These are phyloP conservation scores for Papiliotrema flavescens DNA, from an alignment of 1,284 basidiomycete genomes.

Conservation along the genomic window DNA sequence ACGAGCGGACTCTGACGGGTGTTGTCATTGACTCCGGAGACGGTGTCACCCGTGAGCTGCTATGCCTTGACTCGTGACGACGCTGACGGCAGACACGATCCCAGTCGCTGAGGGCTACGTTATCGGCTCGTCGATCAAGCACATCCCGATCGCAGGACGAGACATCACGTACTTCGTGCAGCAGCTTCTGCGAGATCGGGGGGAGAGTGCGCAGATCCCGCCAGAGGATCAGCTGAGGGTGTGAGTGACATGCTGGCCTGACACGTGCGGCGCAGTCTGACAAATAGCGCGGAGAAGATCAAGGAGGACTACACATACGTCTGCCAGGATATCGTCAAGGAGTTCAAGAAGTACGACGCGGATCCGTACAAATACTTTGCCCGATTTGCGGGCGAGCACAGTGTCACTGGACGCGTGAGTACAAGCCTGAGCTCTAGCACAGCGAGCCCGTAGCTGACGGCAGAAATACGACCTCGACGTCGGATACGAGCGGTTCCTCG, in stretches of 20 bases:
- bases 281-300: constrained; percentile 70
- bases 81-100: constrained; percentile 44
- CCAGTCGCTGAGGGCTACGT: constrained; percentile 87
- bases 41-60: constrained; percentile 76
- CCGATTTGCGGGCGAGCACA: constrained; percentile 87
- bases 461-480: constrained; percentile 89
- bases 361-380: constrained; percentile 97
- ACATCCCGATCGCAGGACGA: constrained; percentile 96
- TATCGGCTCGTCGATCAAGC: constrained; percentile 98
- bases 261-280: not conserved
- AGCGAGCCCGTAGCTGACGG: not conserved
- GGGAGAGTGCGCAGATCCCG: constrained; percentile 83
- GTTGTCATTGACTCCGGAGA: constrained; percentile 99
- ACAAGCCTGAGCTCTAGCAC: not conserved
- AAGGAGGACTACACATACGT: constrained; percentile 99
- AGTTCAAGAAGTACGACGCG: constrained; percentile 96
- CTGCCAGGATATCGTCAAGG: constrained; percentile 98
- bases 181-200: constrained; percentile 91
- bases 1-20: constrained; percentile 89
- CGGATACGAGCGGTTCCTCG: constrained; percentile 98
- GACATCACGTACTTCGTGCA: constrained; percentile 98
- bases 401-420: constrained; percentile 82
- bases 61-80: not conserved
- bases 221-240: constrained; percentile 94
- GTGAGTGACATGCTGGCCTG: constrained; percentile 19